Evolutionary conservation across 768 basidiomycete genomes (phyloP).

Genomic region (Collybiopsis luxurians): DNA sequence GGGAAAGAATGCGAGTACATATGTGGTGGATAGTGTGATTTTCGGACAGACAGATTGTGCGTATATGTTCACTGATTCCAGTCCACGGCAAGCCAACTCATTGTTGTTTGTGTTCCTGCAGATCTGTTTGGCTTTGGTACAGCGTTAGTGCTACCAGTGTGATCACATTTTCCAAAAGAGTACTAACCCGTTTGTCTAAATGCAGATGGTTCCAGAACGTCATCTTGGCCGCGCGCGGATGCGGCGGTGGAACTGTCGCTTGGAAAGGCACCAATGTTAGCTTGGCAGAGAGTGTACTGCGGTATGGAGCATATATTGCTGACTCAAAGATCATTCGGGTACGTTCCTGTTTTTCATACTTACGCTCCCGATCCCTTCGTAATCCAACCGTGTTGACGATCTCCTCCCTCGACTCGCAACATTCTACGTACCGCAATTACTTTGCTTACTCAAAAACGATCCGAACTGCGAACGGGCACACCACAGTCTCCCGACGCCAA

Average conservation of each 20-base stretch:
- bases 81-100: neutral
- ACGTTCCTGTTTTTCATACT: conserved; percentile 15
- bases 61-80: conserved; percentile 14
- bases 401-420: too few species aligned
- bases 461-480: too few species aligned
- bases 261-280: conserved; percentile 55
- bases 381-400: too few species aligned
- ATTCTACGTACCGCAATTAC: too few species aligned
- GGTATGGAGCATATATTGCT: conserved; percentile 55
- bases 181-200: neutral
- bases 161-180: neutral
- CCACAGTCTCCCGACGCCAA: conserved; percentile 59
- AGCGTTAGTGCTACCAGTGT: conserved; percentile 34
- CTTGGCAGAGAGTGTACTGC: conserved; percentile 43
- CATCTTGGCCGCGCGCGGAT: conserved; percentile 58
- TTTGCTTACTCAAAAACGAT: too few species aligned
- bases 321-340: conserved; percentile 57
- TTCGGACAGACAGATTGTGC: conserved; percentile 65
- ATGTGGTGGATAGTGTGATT: conserved; percentile 59
- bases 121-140: conserved; percentile 63
- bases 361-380: neutral
- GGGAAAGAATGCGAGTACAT: conserved; percentile 55
- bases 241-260: conserved; percentile 63
- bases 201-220: conserved; percentile 58
- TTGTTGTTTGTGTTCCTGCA: conserved; percentile 14